A percentile compares a stretch with the other conserved stretches of the same genome.
These are phyloP conservation scores for Phaffia australis DNA, from an alignment of 768 basidiomycete genomes.

Conservation along the genomic window DNA sequence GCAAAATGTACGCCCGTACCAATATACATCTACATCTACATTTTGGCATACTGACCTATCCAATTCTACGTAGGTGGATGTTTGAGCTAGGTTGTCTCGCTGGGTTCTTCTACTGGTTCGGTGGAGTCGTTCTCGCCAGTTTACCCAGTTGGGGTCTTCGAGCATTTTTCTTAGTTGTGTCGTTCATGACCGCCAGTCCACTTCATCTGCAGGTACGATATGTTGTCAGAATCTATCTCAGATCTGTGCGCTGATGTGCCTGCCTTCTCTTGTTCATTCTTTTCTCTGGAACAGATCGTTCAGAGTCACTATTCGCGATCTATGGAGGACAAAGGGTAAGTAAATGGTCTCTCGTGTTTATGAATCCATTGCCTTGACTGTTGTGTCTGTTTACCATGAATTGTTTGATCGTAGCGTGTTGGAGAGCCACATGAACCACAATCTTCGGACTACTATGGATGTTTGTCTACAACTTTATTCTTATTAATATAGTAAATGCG, in stretches of 20 bases:
- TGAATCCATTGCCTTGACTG: no score
- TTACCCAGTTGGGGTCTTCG: conserved; percentile 11
- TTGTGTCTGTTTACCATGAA: no score
- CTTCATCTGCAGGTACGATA: conserved; percentile 14
- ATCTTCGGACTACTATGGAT: conserved; percentile 19
- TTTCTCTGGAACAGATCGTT: conserved; percentile 6
- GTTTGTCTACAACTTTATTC: no score
- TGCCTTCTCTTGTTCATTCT: background rate
- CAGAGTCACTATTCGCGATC: conserved; percentile 17
- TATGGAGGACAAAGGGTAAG: conserved; percentile 19
- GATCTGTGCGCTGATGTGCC: background rate
- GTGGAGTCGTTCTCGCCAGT: conserved; percentile 10
- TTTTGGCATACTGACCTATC: background rate
- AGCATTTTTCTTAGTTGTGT: conserved; percentile 17
- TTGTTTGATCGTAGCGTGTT: no score
- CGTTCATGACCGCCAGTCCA: conserved; percentile 15
- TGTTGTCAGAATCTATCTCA: conserved; percentile 1
- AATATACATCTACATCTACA: background rate
- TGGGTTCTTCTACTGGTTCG: conserved; percentile 15
- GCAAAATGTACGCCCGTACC: background rate
- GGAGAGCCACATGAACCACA: conserved; percentile 13
- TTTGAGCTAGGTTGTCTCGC: conserved; percentile 9
- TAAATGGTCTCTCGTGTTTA: no score
- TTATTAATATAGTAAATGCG: no score
- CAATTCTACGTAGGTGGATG: background rate